Percentiles rank a stretch among this genome's conserved stretches.
These are phyloP conservation scores for Backusella tarrabulga DNA, from an alignment of 192 early-diverging fungal species.

Conservation along the genomic window DNA sequence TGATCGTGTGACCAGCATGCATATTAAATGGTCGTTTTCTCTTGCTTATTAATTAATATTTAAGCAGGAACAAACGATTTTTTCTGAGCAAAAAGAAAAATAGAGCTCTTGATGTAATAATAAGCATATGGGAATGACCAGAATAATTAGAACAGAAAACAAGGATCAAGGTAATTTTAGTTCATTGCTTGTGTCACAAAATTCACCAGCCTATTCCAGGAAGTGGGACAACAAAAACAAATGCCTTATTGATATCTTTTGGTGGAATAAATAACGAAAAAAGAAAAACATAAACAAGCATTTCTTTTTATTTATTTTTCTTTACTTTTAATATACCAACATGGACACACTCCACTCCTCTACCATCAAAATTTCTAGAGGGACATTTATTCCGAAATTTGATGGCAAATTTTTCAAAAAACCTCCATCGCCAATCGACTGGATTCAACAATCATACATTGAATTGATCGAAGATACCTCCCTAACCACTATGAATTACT, in stretches of 20 bases:
- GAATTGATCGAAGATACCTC: conserved; percentile 9
- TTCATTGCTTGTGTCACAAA: neutral
- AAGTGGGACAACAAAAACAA: conserved; percentile 2
- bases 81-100: too few relatives aligned
- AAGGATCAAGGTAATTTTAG: neutral
- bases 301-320: neutral
- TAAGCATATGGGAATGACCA: too few relatives aligned
- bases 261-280: neutral
- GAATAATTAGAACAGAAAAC: too few relatives aligned
- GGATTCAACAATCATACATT: conserved; percentile 8
- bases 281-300: neutral
- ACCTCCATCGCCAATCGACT: neutral
- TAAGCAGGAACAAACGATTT: too few relatives aligned
- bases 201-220: neutral
- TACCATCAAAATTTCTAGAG: conserved; percentile 5
- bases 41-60: too few relatives aligned
- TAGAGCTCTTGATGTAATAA: too few relatives aligned
- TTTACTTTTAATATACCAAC: neutral
- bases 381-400: neutral
- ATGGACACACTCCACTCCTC: neutral
- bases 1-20: neutral
- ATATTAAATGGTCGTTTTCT: too few relatives aligned
- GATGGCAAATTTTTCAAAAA: neutral
- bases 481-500: neutral
- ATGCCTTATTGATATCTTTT: neutral